Conservation (phyloP, 164 flowering plant genomes). For the Piper longum region DNA sequence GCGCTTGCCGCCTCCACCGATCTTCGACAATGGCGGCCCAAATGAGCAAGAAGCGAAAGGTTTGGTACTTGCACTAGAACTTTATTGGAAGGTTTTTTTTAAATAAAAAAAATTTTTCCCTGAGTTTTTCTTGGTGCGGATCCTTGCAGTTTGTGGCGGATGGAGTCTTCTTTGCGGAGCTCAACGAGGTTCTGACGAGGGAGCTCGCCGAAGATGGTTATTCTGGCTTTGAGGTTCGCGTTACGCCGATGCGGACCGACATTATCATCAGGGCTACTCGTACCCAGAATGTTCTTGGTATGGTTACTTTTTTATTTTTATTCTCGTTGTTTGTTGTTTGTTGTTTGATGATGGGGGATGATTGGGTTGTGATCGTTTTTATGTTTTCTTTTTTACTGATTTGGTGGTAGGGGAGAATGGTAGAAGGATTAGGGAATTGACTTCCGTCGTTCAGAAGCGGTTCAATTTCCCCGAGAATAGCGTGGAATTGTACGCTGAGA, state of each 20-base stretch:
- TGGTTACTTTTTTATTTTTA: too few species aligned
- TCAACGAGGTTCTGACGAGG: constrained; percentile 47
- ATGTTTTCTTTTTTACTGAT: too few species aligned
- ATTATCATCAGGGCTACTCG: constrained; percentile 63
- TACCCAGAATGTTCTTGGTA: constrained; percentile 58
- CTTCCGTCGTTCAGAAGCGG: constrained; percentile 57
- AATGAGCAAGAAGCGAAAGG: constrained; percentile 63
- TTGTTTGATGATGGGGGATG: too few species aligned
- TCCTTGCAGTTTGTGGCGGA: constrained; percentile 45
- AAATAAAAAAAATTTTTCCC: not conserved
- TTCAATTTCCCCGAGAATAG: constrained; percentile 60
- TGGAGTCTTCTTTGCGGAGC: constrained; percentile 55
- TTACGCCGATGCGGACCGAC: constrained; percentile 65
- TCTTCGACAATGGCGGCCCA: constrained; percentile 35
- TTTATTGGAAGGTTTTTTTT: too few species aligned
- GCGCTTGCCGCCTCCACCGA: not conserved
- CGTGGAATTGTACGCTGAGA: constrained; percentile 56
- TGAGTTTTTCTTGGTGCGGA: not conserved
- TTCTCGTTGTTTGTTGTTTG: too few species aligned
- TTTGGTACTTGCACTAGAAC: not conserved
- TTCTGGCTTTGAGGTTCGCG: constrained; percentile 64
- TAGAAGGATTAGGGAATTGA: constrained; percentile 53
- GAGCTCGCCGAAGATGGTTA: constrained; percentile 69
- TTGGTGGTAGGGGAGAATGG: constrained; percentile 47
- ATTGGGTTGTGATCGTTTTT: too few species aligned